phyloP scores from a whole-genome alignment of 208 protist species.

The Trypanosoma brucei region DNA sequence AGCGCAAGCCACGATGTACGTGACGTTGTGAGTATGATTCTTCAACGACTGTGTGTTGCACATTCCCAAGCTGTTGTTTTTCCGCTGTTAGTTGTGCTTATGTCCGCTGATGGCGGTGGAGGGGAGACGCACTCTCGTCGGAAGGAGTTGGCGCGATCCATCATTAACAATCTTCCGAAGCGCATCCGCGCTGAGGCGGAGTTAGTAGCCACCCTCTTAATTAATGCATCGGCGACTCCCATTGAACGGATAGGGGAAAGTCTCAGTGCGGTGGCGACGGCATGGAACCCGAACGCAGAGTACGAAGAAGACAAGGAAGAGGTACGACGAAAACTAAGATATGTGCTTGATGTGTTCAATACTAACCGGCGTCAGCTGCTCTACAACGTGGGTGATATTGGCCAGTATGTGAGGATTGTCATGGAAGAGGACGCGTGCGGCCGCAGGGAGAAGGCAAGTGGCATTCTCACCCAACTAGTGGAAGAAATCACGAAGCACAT shows the following conservation, averaged over 20 bases:
- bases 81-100: constrained; percentile 96
- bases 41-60: constrained; percentile 91
- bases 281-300: constrained; percentile 89
- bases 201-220: constrained; percentile 72
- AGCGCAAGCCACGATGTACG: constrained; percentile 87
- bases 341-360: constrained; percentile 76
- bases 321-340: constrained; percentile 60
- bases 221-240: constrained; percentile 82
- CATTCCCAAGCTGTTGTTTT: constrained; percentile 99
- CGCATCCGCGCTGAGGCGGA: constrained; percentile 82
- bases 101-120: constrained; percentile 54
- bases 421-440: constrained; percentile 71
- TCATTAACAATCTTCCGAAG: constrained; percentile 80
- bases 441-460: constrained; percentile 76
- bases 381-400: constrained; percentile 88
- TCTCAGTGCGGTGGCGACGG: constrained; percentile 75
- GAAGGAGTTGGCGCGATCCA: constrained; percentile 63
- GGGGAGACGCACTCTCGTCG: constrained; percentile 30
- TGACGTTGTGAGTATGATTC: constrained; percentile 93
- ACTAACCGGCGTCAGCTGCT: constrained; percentile 74
- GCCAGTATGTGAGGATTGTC: constrained; percentile 80
- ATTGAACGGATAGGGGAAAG: constrained; percentile 89
- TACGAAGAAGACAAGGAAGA: constrained; percentile 87
- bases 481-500: constrained; percentile 97
- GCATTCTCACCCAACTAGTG: constrained; percentile 90